phyloP scores from a whole-genome alignment of 2,329 filamentous ascomycete species.

The Geosmithia morbida region DNA sequence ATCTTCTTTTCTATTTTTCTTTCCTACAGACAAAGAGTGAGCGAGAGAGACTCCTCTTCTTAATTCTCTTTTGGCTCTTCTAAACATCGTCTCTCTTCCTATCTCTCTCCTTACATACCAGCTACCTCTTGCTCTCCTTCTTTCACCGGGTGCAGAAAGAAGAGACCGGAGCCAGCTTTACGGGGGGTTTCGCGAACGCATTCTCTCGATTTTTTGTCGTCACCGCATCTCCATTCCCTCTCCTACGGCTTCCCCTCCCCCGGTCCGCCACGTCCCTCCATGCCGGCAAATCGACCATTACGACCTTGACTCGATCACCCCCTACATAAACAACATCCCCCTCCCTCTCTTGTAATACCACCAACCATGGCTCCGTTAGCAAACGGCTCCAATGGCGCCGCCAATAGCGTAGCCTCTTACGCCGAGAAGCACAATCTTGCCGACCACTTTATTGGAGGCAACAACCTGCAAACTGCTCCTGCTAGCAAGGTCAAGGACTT shows the following conservation, averaged over 20 bases:
- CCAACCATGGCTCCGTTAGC: constrained; percentile 33
- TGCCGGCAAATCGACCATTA: not conserved
- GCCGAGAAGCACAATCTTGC: constrained; percentile 71
- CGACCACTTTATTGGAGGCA: constrained; percentile 94
- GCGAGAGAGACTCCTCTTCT: not conserved
- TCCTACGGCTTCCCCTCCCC: not conserved
- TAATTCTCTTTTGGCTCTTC: not conserved
- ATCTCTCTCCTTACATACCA: not conserved
- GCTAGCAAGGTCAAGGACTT: constrained; percentile 92
- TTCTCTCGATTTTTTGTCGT: not conserved
- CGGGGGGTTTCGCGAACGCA: too few relatives aligned
- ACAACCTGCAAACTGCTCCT: constrained; percentile 67
- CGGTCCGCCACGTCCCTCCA: not conserved
- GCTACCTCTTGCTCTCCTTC: not conserved
- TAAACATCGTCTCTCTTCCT: not conserved
- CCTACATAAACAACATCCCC: constrained; percentile 9
- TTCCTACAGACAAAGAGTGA: not conserved
- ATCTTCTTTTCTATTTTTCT: not conserved
- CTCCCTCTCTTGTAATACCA: constrained; percentile 6
- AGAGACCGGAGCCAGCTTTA: not conserved
- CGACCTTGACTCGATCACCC: constrained; percentile 3
- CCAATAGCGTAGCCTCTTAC: constrained; percentile 51
- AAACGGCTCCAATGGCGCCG: constrained; percentile 28
- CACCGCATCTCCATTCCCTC: not conserved
- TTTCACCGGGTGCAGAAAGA: not conserved